Base-by-base conservation (phyloP, 2,329 filamentous ascomycete genomes). In the Penicillium sp. region DNA sequence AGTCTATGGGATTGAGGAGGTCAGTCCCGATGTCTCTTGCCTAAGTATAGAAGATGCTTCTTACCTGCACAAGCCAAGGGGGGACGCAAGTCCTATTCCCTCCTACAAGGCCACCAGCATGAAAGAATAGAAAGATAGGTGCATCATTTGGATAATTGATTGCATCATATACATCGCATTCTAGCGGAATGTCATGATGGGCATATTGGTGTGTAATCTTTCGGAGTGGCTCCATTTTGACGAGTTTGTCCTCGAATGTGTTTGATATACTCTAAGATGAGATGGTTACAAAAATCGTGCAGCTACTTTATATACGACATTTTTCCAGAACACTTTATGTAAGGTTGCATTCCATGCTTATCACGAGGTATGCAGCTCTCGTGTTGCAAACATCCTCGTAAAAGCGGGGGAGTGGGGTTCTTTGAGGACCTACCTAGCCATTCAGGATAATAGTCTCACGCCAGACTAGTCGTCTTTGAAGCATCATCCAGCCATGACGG, bases 61-160 rank as follows among this genome's bases (percentile, higher is more conserved):
- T 54, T 17, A 54, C 35, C 33, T 54, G 51, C 15, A 54, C 51
- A n/a, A 54, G 33, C 51, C 51, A 54, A 24, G 51, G 51, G 1
- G 51, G 51, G 2, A 54, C 22, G 10, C 7, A 54, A 2, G 51
- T 28, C 26, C 51, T 7, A 40, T 38, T 40, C 3, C 51, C 51
- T 15, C 35, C 51, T 1, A 54, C 51, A 9, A 54, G 51, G 1
- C 51, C 51, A n/a, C 51, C 33, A 2, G 51, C 19, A 35, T 54
- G 51, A 7, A 54, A 54, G 37, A 54, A 54, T 6, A 54, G 13
- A 26, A 54, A 54, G 13, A 54, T 35, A 2, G 51, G 51, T 10
- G 33, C 51, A 54, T 38, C 37, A 40, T 38, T 28, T n/a, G 22
- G 1, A 30, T 28, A 54, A 10, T 54, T 7, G 15, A 9, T 26